phyloP scores from a whole-genome alignment of 2,329 filamentous ascomycete genomes.

The Botryosphaeria agaves region DNA sequence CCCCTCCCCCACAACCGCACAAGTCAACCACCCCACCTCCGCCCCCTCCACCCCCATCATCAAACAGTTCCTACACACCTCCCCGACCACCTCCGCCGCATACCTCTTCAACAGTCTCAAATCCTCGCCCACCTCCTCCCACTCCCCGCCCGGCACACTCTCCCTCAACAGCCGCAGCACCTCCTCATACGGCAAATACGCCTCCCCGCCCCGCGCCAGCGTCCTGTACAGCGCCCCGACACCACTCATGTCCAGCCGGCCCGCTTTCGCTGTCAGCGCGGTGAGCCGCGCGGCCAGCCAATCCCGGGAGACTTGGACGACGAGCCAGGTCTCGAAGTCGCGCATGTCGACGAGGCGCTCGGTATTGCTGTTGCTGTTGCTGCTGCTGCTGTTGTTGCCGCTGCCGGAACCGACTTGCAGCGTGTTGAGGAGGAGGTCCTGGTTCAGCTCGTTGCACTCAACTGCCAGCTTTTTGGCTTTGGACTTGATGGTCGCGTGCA shows the following conservation, averaged over 20 bases:
- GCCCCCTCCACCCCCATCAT: constrained; percentile 13
- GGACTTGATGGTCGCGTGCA: constrained; percentile 6
- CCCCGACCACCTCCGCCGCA: constrained; percentile 8
- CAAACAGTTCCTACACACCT: constrained; percentile 8
- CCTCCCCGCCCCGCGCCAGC: constrained; percentile 11
- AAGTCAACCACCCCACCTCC: constrained; percentile 17
- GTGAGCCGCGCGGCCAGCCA: constrained; percentile 10
- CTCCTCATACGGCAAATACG: constrained; percentile 12
- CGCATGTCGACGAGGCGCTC: constrained; percentile 2
- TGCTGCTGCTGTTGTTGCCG: too few species aligned
- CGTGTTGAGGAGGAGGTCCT: constrained; percentile 11
- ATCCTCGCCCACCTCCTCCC: constrained; percentile 9
- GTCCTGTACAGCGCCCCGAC: constrained; percentile 12
- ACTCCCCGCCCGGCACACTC: constrained; percentile 5
- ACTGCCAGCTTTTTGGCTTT: constrained; percentile 7
- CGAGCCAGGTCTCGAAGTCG: constrained; percentile 11
- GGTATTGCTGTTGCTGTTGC: too few species aligned
- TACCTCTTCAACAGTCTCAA: constrained; percentile 11
- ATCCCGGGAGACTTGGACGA: constrained; percentile 15
- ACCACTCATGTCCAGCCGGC: constrained; percentile 2
- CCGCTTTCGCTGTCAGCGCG: neutral
- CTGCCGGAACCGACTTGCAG: constrained; percentile 3
- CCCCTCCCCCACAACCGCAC: constrained; percentile 10
- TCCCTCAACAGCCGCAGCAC: constrained; percentile 6
- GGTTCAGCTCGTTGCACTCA: constrained; percentile 7